Conservation (phyloP, 805 yeast genomes). For the Myxozyma melibiosi region DNA sequence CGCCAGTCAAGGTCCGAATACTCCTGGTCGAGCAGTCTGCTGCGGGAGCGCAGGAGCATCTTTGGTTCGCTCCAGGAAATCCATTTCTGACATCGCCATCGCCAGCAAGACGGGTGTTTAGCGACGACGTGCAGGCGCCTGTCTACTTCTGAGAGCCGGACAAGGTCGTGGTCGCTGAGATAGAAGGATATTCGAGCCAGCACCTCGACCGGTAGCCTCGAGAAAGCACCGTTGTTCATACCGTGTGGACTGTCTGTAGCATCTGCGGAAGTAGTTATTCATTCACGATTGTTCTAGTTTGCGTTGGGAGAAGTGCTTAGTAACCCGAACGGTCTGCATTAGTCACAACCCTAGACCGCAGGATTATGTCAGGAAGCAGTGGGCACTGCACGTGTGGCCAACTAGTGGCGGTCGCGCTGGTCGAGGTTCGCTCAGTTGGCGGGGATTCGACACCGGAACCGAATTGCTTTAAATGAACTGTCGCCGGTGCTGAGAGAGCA, state of each 20-base stretch:
- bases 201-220: conserved; percentile 17
- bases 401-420: background rate
- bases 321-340: background rate
- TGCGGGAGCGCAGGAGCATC: conserved; percentile 4
- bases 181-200: conserved; percentile 4
- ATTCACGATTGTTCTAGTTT: too few relatives aligned
- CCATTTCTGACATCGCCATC: conserved; percentile 14
- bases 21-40: background rate
- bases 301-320: background rate
- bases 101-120: conserved; percentile 3
- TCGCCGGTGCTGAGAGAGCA: background rate
- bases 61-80: conserved; percentile 1
- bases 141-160: background rate
- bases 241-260: background rate
- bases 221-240: background rate
- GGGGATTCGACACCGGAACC: background rate
- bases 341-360: conserved; percentile 7
- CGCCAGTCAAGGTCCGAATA: background rate
- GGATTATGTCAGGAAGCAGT: background rate
- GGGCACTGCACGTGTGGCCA: background rate
- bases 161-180: conserved; percentile 10
- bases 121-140: background rate
- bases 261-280: background rate
- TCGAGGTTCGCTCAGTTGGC: too few relatives aligned
- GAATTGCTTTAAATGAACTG: background rate